Evolutionary conservation across 2,329 filamentous ascomycete genomes (phyloP), one percentile per base, ranked within the genome.

Genomic region (Blastomyces gilchristii): DNA sequence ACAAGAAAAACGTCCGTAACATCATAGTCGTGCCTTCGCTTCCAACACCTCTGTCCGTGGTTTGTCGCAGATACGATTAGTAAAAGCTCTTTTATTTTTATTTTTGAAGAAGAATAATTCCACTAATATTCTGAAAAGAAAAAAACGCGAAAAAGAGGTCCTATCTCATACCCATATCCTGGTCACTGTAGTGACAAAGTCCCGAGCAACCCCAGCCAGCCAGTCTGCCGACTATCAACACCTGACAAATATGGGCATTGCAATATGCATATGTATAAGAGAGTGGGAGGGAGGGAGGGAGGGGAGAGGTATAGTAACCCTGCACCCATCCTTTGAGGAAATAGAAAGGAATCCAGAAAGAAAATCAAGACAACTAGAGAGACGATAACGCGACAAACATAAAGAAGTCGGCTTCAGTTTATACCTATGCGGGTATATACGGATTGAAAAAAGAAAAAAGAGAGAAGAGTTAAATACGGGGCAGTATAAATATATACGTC

Each of bases 371-470:
- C n/a, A 22, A 16, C 31, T 25, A 22, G n/a, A 8, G 12, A 59
- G 49, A 16, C 25, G 25, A 11, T 49, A 59, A 59, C 25, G 41
- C 57, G 22, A 37, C 50, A 58, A 22, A 47, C 16, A 47, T 37
- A 37, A 37, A 37, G 34, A 58, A 49, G 39, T 22, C 37, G 18
- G n/a, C 3, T 58, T 58, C 37, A 14, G 22, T 31, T 59, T 34
- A 59, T 59, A 59, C 41, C 57, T 37, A 59, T 49, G 41, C 39
- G 57, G 57, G 39, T 59, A 59, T 59, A 59, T 59, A 59, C 57
- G 41, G 41, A 22, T 22, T 2, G 39, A 43, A 43, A 43, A 43
- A 43, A 43, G 16, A 6, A 16, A 43, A 43, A 43, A 8, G 41
- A 43, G 41, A 14, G 2, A 16, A 8, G 1, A 5, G 34, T 16